Conservation (phyloP, 148 eudicot genomes). For the Camellia sinensis region DNA sequence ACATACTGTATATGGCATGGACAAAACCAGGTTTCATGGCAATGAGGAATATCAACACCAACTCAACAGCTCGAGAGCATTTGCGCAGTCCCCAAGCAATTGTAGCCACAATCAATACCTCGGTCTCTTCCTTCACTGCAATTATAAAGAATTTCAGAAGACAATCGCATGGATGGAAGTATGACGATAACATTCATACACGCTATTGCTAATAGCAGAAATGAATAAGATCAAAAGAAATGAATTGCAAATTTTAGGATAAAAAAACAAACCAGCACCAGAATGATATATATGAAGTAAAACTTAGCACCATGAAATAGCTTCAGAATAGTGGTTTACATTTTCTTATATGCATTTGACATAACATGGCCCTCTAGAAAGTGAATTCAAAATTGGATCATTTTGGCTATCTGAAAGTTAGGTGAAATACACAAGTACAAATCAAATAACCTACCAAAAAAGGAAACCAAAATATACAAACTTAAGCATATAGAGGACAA, state of each 20-base stretch:
- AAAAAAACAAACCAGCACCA: too few species aligned
- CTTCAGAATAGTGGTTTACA: not conserved
- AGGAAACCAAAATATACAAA: not conserved
- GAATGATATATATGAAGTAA: too few species aligned
- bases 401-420: not conserved
- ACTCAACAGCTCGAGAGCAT: slow-evolving; percentile 81
- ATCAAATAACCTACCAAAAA: not conserved
- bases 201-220: slow-evolving; percentile 6
- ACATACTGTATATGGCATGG: slow-evolving; percentile 83
- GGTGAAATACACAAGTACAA: not conserved
- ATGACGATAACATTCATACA: not conserved
- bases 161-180: not conserved
- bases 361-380: not conserved
- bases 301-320: not conserved
- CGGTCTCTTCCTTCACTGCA: slow-evolving; percentile 84
- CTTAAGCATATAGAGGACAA: not conserved
- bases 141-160: slow-evolving; percentile 15
- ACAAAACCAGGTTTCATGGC: slow-evolving; percentile 92
- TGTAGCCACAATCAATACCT: slow-evolving; percentile 90
- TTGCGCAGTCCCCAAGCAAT: slow-evolving; percentile 95
- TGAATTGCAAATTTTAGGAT: not conserved
- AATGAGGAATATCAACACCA: slow-evolving; percentile 77
- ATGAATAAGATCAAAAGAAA: not conserved
- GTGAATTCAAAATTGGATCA: not conserved
- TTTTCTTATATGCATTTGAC: not conserved